Conservation (phyloP, 768 basidiomycete genomes). For the Lentinula guzmanii region DNA sequence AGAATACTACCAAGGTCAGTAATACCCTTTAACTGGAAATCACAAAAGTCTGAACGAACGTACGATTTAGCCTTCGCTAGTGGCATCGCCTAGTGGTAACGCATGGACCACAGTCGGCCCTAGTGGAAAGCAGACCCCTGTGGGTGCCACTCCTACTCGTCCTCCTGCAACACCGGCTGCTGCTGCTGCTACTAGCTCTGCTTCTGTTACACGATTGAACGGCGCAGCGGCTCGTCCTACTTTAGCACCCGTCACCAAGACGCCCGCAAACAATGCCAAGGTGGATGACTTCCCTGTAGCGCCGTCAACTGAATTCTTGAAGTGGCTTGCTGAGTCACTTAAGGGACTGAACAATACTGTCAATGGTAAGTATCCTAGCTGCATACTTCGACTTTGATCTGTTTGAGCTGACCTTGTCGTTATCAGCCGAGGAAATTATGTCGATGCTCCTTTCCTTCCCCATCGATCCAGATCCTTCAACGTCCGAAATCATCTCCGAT, state of each 20-base stretch:
- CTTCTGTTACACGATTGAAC: constrained; percentile 30
- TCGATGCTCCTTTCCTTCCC: constrained; percentile 95
- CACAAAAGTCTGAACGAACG: constrained; percentile 6
- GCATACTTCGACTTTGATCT: background rate
- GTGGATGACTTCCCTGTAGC: constrained; percentile 58
- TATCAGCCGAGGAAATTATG: constrained; percentile 88
- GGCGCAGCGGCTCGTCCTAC: constrained; percentile 30
- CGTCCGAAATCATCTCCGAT: constrained; percentile 90
- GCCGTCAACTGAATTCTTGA: constrained; percentile 87
- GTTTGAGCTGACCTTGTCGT: constrained; percentile 5
- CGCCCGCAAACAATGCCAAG: constrained; percentile 28
- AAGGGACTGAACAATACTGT: constrained; percentile 71
- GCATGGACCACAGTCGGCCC: constrained; percentile 88
- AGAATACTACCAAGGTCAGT: constrained; percentile 67
- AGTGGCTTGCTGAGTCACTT: constrained; percentile 83
- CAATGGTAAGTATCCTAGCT: constrained; percentile 44
- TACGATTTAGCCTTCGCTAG: constrained; percentile 20
- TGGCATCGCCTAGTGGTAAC: constrained; percentile 29
- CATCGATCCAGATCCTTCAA: constrained; percentile 77
- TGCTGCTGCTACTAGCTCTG: constrained; percentile 20
- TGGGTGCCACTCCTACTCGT: constrained; percentile 27
- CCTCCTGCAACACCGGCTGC: constrained; percentile 26
- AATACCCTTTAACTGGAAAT: constrained; percentile 5
- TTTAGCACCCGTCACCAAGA: constrained; percentile 25
- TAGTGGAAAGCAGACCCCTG: constrained; percentile 52